These are phyloP conservation scores for Hygrophila difformis DNA, from an alignment of 257 asterid genomes.

Conservation along the genomic window DNA sequence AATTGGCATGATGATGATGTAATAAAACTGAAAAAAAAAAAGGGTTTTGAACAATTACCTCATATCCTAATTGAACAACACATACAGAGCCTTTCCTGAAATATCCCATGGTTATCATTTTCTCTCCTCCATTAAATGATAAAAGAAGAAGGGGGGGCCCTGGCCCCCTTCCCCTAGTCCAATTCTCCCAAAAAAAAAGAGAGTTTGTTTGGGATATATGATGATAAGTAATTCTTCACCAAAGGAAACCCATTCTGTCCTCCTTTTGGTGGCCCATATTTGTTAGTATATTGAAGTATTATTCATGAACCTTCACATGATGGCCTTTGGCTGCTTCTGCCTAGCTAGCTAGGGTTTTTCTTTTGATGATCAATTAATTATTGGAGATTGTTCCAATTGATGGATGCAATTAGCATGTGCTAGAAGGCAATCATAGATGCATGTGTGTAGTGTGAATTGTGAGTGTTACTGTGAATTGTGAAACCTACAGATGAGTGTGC, in stretches of 20 bases:
- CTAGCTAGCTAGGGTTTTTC: no score
- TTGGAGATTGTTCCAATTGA: no score
- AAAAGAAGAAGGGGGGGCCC: not conserved
- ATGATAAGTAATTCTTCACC: slow-evolving; percentile 19
- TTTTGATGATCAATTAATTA: no score
- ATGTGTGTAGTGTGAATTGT: not conserved
- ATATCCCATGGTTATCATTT: not conserved
- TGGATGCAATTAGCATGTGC: not conserved
- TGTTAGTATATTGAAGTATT: not conserved
- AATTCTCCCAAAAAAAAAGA: slow-evolving; percentile 15
- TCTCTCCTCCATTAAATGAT: no score
- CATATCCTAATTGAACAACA: no score
- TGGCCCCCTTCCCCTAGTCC: not conserved
- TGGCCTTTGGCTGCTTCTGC: no score
- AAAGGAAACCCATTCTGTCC: slow-evolving; percentile 24
- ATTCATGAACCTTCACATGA: no score
- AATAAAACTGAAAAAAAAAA: not conserved
- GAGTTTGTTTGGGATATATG: slow-evolving; percentile 18
- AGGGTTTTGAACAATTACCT: no score
- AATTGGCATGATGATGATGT: slow-evolving; percentile 41
- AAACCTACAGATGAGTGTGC: slow-evolving; percentile 17
- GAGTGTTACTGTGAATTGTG: slow-evolving; percentile 5
- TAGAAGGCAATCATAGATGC: slow-evolving; percentile 9
- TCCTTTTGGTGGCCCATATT: not conserved
- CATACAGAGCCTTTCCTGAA: no score